A percentile compares a stretch with the other conserved stretches of the same genome.
Evolutionary conservation across 148 eudicot species (phyloP).

Genomic region (Nepenthes gracilis): DNA sequence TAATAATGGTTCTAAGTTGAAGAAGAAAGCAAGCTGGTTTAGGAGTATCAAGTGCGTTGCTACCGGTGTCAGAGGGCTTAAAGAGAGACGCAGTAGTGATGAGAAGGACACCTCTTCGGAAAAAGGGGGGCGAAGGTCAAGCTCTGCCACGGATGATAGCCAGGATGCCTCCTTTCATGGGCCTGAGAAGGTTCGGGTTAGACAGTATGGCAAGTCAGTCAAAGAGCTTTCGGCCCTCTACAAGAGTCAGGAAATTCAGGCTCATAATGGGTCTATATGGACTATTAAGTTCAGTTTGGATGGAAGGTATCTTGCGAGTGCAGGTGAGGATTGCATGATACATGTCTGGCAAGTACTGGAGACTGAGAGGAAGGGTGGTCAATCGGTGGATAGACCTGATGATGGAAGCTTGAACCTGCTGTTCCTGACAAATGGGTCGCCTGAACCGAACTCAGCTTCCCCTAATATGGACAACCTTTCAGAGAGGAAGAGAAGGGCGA

Average conservation of each 20-base stretch:
- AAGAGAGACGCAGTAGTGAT: constrained; percentile 68
- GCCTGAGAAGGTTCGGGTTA: constrained; percentile 75
- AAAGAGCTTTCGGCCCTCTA: constrained; percentile 69
- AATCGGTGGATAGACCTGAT: constrained; percentile 58
- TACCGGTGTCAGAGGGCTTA: constrained; percentile 47
- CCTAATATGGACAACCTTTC: constrained; percentile 32
- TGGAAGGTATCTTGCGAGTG: constrained; percentile 90
- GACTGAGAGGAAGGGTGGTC: constrained; percentile 70
- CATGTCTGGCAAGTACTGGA: constrained; percentile 84
- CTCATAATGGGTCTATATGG: constrained; percentile 93
- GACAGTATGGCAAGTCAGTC: constrained; percentile 76
- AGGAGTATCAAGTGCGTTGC: constrained; percentile 78
- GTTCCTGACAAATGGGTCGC: constrained; percentile 55
- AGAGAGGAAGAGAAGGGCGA: constrained; percentile 73
- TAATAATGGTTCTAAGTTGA: constrained; percentile 38
- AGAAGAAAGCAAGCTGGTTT: constrained; percentile 80
- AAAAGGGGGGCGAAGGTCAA: constrained; percentile 76
- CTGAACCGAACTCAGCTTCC: constrained; percentile 47
- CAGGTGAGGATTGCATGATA: constrained; percentile 93
- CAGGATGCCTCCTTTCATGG: constrained; percentile 78
- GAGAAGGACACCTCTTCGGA: constrained; percentile 80
- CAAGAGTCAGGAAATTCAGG: constrained; percentile 85
- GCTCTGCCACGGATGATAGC: constrained; percentile 94
- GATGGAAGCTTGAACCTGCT: constrained; percentile 65
- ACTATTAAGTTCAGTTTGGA: constrained; percentile 82